A percentile compares a stretch with the other conserved stretches of the same genome.
These are phyloP conservation scores for Hypoxylon rubiginosum DNA, from an alignment of 2,329 filamentous ascomycete species.

Conservation along the genomic window DNA sequence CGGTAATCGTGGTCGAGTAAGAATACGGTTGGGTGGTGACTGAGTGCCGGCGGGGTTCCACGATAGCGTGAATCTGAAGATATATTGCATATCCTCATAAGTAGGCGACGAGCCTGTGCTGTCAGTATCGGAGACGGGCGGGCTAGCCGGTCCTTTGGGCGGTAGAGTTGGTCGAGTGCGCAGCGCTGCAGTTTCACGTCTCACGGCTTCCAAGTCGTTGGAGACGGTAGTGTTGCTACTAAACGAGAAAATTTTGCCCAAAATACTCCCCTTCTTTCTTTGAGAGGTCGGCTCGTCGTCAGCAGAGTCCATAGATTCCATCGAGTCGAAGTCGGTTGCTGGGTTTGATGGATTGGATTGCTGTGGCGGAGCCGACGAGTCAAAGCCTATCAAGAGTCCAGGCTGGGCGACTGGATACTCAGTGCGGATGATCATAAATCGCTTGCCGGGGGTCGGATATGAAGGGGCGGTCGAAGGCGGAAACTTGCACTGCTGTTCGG, in stretches of 20 bases:
- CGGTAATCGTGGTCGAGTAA: slow-evolving; percentile 77
- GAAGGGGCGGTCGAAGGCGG: slow-evolving; percentile 84
- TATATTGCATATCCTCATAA: slow-evolving; percentile 69
- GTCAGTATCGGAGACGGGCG: slow-evolving; percentile 63
- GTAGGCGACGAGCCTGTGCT: slow-evolving; percentile 69
- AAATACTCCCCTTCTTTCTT: slow-evolving; percentile 73
- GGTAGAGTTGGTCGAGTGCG: slow-evolving; percentile 56
- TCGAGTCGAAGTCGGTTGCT: slow-evolving; percentile 49
- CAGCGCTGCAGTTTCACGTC: slow-evolving; percentile 64
- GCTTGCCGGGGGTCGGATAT: slow-evolving; percentile 84
- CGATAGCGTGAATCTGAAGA: slow-evolving; percentile 82
- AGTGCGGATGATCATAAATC: slow-evolving; percentile 89
- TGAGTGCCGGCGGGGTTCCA: slow-evolving; percentile 69
- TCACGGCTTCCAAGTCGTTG: slow-evolving; percentile 64
- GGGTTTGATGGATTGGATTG: slow-evolving; percentile 46
- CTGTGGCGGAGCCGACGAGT: slow-evolving; percentile 55
- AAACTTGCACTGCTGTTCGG: slow-evolving; percentile 67
- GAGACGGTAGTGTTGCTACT: slow-evolving; percentile 53
- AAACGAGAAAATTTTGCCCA: slow-evolving; percentile 73
- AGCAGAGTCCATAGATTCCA: slow-evolving; percentile 45
- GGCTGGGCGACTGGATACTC: slow-evolving; percentile 68
- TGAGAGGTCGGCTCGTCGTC: slow-evolving; percentile 52
- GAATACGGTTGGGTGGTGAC: slow-evolving; percentile 70
- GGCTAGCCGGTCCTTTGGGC: slow-evolving; percentile 54
- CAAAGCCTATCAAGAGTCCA: slow-evolving; percentile 65